Evolutionary conservation across 179 eudicot genomes (phyloP).

Genomic region (Pouteria campechiana): DNA sequence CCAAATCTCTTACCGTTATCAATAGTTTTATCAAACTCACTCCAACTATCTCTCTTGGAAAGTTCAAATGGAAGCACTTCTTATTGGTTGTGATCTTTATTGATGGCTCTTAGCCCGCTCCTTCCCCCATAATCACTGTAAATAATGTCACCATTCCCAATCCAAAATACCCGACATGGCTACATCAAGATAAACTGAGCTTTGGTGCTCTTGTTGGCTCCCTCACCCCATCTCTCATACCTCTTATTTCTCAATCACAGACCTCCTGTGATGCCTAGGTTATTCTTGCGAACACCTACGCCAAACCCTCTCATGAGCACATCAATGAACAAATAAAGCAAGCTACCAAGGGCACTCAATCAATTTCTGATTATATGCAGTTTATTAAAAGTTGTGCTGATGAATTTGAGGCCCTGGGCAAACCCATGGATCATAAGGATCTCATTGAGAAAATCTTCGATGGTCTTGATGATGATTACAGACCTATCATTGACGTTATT

Average conservation of each 20-base stretch:
- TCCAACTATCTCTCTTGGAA: no score
- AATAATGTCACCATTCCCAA: background rate
- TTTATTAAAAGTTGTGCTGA: background rate
- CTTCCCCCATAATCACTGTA: background rate
- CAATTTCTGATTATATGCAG: background rate
- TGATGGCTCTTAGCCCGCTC: no score
- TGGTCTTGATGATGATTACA: constrained; percentile 3
- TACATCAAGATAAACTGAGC: background rate
- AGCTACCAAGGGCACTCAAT: no score
- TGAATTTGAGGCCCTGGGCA: constrained; percentile 1
- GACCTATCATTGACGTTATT: background rate
- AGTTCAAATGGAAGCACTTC: no score
- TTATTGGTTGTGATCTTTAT: no score
- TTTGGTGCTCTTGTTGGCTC: background rate
- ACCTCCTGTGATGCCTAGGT: background rate
- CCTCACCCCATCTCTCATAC: background rate
- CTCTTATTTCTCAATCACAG: background rate
- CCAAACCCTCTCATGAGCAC: background rate
- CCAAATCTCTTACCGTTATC: no score
- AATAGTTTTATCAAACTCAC: no score
- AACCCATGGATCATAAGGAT: background rate
- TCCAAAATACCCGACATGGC: background rate
- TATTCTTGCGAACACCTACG: background rate
- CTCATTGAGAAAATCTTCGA: background rate
- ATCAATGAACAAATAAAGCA: background rate